Evolutionary conservation across 129 eudicot genomes (phyloP).

Genomic region (Chrysanthemum seticuspe): DNA sequence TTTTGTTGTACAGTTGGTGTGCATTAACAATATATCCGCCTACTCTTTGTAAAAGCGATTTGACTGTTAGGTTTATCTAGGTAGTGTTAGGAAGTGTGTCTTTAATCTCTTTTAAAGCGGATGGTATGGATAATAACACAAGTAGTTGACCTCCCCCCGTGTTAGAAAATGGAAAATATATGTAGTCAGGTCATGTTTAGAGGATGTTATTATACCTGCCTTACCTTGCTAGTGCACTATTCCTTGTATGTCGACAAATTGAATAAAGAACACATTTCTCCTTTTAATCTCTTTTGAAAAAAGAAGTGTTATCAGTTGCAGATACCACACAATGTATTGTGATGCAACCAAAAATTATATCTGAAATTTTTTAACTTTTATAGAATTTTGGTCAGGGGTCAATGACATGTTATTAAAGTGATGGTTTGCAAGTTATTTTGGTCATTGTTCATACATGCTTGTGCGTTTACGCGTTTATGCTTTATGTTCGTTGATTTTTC

Average conservation of each 20-base stretch:
- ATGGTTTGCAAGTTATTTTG: background rate
- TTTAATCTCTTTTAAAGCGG: too few species aligned
- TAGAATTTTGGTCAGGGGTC: background rate
- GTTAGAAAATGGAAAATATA: too few species aligned
- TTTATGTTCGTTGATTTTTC: background rate
- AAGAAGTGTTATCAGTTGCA: background rate
- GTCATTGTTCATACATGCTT: background rate
- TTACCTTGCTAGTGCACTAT: background rate
- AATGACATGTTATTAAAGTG: conserved; percentile 6
- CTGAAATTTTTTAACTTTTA: background rate
- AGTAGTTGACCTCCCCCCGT: too few species aligned
- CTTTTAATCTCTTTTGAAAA: background rate
- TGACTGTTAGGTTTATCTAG: too few species aligned
- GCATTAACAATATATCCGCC: too few species aligned
- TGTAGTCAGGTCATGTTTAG: background rate
- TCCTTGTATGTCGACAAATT: background rate
- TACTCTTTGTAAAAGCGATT: too few species aligned
- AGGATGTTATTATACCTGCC: background rate
- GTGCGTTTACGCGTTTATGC: background rate
- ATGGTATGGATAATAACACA: too few species aligned
- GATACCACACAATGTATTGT: background rate
- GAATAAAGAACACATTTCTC: too few species aligned
- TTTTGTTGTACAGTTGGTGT: too few species aligned
- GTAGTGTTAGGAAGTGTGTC: too few species aligned
- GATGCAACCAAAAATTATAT: background rate